Percentiles rank a stretch among this genome's conserved stretches.
Evolutionary conservation across 2,329 filamentous ascomycete species (phyloP).

Genomic region (Aspergillus tanneri): DNA sequence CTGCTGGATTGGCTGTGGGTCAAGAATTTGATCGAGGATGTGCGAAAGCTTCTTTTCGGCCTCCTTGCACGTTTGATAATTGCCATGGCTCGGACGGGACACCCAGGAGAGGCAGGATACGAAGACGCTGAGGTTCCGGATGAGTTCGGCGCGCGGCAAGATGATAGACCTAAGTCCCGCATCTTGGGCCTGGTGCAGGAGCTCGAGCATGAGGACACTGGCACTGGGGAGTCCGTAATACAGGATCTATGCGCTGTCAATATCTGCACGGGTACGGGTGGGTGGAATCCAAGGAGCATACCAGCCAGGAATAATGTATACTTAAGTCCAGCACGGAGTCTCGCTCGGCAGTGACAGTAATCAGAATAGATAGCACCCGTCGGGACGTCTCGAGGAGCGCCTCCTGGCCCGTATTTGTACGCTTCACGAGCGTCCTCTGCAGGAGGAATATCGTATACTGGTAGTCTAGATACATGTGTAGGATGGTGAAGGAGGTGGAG

Average conservation of each 20-base stretch:
- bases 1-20: constrained; percentile 32
- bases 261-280: not conserved
- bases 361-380: constrained; percentile 31
- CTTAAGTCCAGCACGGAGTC: constrained; percentile 31
- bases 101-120: constrained; percentile 36
- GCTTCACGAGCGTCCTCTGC: constrained; percentile 34
- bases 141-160: constrained; percentile 33
- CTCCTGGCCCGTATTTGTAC: constrained; percentile 31
- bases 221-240: constrained; percentile 36
- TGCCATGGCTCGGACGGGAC: constrained; percentile 34
- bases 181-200: constrained; percentile 34
- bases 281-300: constrained; percentile 16
- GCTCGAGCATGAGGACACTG: constrained; percentile 35
- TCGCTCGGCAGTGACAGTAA: constrained; percentile 28
- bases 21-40: constrained; percentile 38
- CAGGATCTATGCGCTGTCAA: constrained; percentile 24
- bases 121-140: constrained; percentile 37
- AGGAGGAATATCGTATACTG: constrained; percentile 38
- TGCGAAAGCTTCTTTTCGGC: constrained; percentile 38
- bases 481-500: constrained; percentile 21
- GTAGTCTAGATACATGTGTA: constrained; percentile 36
- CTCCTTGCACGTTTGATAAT: constrained; percentile 36
- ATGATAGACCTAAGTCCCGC: constrained; percentile 24
- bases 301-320: constrained; percentile 37
- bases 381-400: constrained; percentile 35